A percentile compares a stretch with the other conserved stretches of the same genome.
phyloP scores from a whole-genome alignment of 31 red algal species.

The Asparagopsis taxiformis region DNA sequence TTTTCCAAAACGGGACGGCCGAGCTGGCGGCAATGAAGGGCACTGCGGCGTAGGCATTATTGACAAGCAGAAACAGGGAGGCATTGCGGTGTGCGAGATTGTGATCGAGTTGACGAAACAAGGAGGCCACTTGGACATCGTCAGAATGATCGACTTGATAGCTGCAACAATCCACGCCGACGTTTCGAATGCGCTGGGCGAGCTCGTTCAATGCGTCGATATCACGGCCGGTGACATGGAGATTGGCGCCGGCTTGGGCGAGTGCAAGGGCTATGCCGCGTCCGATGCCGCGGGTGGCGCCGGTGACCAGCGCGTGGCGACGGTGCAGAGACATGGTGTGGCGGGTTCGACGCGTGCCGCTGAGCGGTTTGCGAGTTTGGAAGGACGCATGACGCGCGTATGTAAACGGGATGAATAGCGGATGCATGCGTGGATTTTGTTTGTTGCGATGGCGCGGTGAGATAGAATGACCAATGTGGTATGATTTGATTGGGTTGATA shows the following conservation, averaged over 20 bases:
- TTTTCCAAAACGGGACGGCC: slow-evolving; percentile 31
- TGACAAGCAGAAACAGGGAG: slow-evolving; percentile 42
- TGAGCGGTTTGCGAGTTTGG: too few species aligned
- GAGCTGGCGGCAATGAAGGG: slow-evolving; percentile 1
- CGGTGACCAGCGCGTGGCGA: slow-evolving; percentile 41
- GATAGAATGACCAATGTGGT: too few species aligned
- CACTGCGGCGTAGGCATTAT: slow-evolving; percentile 58
- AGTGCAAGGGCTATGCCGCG: slow-evolving; percentile 44
- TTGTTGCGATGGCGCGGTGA: too few species aligned
- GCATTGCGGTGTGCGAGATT: slow-evolving; percentile 3
- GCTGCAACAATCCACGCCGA: slow-evolving; percentile 30
- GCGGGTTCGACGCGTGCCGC: neutral
- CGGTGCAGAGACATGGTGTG: slow-evolving; percentile 33
- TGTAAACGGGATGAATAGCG: too few species aligned
- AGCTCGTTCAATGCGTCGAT: slow-evolving; percentile 26
- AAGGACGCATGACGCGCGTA: too few species aligned
- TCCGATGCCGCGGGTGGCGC: slow-evolving; percentile 59
- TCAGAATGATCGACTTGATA: slow-evolving; percentile 46
- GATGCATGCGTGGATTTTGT: too few species aligned
- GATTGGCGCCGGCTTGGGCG: slow-evolving; percentile 26
- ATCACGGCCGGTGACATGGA: slow-evolving; percentile 40
- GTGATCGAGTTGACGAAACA: slow-evolving; percentile 9
- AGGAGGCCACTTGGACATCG: slow-evolving; percentile 28
- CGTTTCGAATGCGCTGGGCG: slow-evolving; percentile 13
- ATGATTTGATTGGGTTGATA: too few species aligned